Base-by-base conservation (phyloP, 495 filamentous ascomycete genomes). In the Trichoderma gamsii region DNA sequence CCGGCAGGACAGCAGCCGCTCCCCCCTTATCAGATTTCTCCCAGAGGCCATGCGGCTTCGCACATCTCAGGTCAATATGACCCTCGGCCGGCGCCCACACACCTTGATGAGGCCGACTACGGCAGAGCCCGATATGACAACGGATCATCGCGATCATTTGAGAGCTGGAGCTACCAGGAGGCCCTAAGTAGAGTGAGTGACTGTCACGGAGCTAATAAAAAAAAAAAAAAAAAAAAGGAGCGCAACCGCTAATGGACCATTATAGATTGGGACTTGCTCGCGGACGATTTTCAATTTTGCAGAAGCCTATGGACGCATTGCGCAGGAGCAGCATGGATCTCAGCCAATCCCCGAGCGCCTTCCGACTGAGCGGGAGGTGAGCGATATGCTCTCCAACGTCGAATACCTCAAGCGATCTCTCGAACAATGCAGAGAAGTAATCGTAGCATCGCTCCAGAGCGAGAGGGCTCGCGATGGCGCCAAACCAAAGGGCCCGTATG, bases 331-430 rank as follows among this genome's bases (percentile, higher is more conserved):
- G 46, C 79, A 82, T 64, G 78, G 80, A 8, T 71, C 76, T 43
- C 80, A 79, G 27, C 78, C 80, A 13, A 81, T 83, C 35, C 79
- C 79, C 16, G 80, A 80, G 56, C 75, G 81, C 41, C 69, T 84
- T 29, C 81, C 81, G 0, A 77, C 74, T 25, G 80, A 83, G 43
- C 78, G 76, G 49, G 81, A 84, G 71, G 75, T 83, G 12, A 71
- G 72, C 32, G 73, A 71, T 21, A 72, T 82, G 67, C 69, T 83
- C 27, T 73, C 74, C 70, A 79, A 76, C 66, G 72, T 77, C 11
- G 71, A 78, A 3, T 69, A 73, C 46, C 70, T 79, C 32, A 76
- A 78, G 49, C 76, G 74, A 44, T 79, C 79, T 56, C 73, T 84
- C 49, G 80, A 83, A 41, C 43, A 44, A 49, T 66, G 43, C 65